phyloP scores from a whole-genome alignment of 1,139 yeast genomes.

The Magnusiomyces sp. region DNA sequence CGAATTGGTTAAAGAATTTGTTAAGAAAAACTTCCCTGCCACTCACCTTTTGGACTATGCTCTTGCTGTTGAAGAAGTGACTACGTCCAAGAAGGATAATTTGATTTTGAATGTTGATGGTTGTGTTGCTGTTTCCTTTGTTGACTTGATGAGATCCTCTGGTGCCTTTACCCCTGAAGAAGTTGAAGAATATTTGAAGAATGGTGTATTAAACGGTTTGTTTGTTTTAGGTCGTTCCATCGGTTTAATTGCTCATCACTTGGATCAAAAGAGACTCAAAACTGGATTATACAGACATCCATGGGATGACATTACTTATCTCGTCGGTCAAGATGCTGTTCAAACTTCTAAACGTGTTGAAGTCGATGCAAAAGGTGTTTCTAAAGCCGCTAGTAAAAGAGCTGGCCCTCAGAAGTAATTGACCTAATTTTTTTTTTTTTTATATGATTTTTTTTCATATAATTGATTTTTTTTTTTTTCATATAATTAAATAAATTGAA shows the following conservation, averaged over 20 bases:
- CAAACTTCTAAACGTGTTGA: constrained; percentile 29
- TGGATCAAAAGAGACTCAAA: constrained; percentile 41
- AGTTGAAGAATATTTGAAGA: constrained; percentile 38
- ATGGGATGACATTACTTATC: constrained; percentile 41
- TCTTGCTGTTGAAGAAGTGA: constrained; percentile 41
- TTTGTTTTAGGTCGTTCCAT: constrained; percentile 41
- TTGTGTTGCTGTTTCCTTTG: constrained; percentile 39
- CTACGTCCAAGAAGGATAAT: constrained; percentile 42
- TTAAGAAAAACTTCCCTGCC: constrained; percentile 39
- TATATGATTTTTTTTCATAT: too few species aligned
- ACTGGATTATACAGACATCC: constrained; percentile 42
- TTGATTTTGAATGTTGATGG: constrained; percentile 41
- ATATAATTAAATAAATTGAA: background rate
- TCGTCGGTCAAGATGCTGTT: constrained; percentile 34
- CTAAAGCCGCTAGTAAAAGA: constrained; percentile 22
- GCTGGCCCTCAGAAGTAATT: constrained; percentile 3
- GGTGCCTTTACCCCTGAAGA: constrained; percentile 40
- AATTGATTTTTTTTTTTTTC: background rate
- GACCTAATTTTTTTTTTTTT: background rate
- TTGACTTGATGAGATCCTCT: constrained; percentile 38
- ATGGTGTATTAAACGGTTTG: constrained; percentile 41
- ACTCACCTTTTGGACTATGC: constrained; percentile 39
- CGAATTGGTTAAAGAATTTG: constrained; percentile 40
- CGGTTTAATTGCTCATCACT: constrained; percentile 41
- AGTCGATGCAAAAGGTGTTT: constrained; percentile 30